Percentiles rank a stretch among this genome's conserved stretches.
phyloP scores from a whole-genome alignment of 306 rosid genomes.

The Casuarina cunninghamiana region DNA sequence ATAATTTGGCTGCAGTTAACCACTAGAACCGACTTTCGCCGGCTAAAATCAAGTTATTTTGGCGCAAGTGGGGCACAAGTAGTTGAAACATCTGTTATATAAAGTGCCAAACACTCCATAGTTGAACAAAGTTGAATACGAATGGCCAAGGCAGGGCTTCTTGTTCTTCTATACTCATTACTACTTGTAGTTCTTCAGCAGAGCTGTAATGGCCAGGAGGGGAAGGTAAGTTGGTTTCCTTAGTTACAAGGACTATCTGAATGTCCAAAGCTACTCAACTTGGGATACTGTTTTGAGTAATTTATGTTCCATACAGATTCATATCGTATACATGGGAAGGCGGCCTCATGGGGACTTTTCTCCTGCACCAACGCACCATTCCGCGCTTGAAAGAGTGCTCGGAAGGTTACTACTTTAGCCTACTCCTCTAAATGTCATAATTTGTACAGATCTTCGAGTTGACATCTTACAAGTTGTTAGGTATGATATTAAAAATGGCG shows the following conservation, averaged over 20 bases:
- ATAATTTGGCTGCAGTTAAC: no score
- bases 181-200: constrained; percentile 27
- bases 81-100: no score
- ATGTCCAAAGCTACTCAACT: background rate
- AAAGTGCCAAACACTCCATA: no score
- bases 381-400: constrained; percentile 29
- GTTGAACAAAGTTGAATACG: background rate
- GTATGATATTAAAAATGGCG: no score
- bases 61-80: no score
- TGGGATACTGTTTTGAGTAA: background rate
- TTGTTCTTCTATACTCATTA: constrained; percentile 14
- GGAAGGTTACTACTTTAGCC: constrained; percentile 21
- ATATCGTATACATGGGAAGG: constrained; percentile 37
- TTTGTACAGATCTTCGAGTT: no score
- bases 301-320: constrained; percentile 13
- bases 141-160: constrained; percentile 21
- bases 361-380: constrained; percentile 23
- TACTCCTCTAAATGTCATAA: background rate
- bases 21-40: no score
- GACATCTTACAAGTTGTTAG: no score
- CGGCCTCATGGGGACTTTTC: constrained; percentile 12
- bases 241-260: background rate
- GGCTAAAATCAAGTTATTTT: no score
- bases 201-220: constrained; percentile 25
- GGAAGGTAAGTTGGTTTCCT: constrained; percentile 22